Percentiles rank a stretch among this genome's conserved stretches.
phyloP scores from a whole-genome alignment of 352 stramenopile species.

The Aphanomyces invadans region DNA sequence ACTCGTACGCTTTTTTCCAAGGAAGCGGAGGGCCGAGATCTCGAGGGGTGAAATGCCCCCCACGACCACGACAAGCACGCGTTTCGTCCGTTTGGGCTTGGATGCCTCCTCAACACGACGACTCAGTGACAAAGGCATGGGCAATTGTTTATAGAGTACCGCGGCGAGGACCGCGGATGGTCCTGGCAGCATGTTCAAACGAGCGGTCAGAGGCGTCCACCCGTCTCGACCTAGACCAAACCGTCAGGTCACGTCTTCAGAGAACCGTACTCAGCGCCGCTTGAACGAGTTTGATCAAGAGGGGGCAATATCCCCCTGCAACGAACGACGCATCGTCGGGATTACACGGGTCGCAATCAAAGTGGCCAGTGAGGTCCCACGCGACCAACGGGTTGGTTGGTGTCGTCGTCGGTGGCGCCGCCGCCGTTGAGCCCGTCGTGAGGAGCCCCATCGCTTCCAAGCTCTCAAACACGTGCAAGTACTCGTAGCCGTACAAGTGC shows the following conservation, averaged over 20 bases:
- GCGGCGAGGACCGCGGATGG: conserved; percentile 10
- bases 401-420: too few relatives aligned
- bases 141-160: background rate
- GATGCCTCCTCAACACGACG: background rate
- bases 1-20: conserved; percentile 11
- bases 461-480: conserved; percentile 22
- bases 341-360: conserved; percentile 5
- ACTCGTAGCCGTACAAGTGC: conserved; percentile 23
- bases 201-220: conserved; percentile 5
- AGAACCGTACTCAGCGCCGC: conserved; percentile 9
- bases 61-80: conserved; percentile 15
- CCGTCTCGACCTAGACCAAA: background rate
- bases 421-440: background rate
- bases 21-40: conserved; percentile 16
- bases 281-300: conserved; percentile 15
- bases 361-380: conserved; percentile 7
- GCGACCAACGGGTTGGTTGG: background rate
- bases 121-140: too few relatives aligned
- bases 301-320: conserved; percentile 9
- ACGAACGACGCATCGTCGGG: conserved; percentile 17
- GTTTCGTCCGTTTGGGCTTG: conserved; percentile 18
- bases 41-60: conserved; percentile 3
- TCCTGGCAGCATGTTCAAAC: conserved; percentile 16
- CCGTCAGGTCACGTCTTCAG: background rate
- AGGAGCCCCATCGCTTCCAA: conserved; percentile 16